Evolutionary conservation across 441 rosid species (phyloP).

Genomic region (Erodium trifolium): DNA sequence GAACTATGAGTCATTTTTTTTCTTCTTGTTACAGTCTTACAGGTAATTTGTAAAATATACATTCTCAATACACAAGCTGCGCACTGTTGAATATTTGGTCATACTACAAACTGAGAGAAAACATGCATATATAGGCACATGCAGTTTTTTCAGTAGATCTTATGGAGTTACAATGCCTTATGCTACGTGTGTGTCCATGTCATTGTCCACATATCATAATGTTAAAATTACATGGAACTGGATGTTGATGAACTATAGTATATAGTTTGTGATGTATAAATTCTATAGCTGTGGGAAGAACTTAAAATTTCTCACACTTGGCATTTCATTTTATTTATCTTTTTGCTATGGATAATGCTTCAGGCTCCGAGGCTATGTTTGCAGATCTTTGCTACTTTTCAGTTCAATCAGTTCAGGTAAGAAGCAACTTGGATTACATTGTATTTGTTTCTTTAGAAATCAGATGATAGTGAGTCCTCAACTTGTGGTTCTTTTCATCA

Average conservation of each 20-base stretch:
- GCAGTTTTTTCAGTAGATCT: neutral
- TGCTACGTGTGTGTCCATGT: neutral
- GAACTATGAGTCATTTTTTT: neutral
- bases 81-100: too few relatives aligned
- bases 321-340: neutral
- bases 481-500: constrained; percentile 12
- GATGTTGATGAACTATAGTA: neutral
- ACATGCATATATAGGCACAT: too few relatives aligned
- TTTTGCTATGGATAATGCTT: constrained; percentile 20
- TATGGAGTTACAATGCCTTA: too few relatives aligned
- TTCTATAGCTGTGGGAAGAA: neutral
- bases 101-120: too few relatives aligned
- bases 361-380: constrained; percentile 98
- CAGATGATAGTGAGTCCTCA: constrained; percentile 7
- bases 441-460: neutral
- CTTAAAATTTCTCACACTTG: constrained; percentile 4
- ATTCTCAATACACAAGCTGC: too few relatives aligned
- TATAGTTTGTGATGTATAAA: neutral
- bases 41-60: too few relatives aligned
- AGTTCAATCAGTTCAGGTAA: constrained; percentile 93
- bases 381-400: constrained; percentile 99
- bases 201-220: neutral
- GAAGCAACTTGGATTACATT: constrained; percentile 10
- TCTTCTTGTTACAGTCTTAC: neutral
- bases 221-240: neutral